Evolutionary conservation across 768 basidiomycete species (phyloP).

Genomic region (Lentinula lateritia): DNA sequence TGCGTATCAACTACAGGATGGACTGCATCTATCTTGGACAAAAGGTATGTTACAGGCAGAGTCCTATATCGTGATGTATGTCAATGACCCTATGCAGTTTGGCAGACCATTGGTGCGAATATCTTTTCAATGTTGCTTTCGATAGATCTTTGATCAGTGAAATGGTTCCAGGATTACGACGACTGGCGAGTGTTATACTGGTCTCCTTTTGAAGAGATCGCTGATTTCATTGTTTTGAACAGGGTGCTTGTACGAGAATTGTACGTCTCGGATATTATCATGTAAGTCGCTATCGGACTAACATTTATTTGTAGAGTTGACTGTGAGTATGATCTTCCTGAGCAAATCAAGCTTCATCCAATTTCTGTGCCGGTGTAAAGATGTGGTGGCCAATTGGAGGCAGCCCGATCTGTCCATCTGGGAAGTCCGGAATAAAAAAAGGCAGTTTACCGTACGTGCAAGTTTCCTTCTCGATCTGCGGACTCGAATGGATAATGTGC

Average conservation of each 20-base stretch:
- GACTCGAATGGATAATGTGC: not conserved
- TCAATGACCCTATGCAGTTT: conserved; percentile 33
- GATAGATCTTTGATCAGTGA: not conserved
- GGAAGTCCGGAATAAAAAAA: conserved; percentile 86
- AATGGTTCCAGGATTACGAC: conserved; percentile 42
- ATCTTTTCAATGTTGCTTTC: not conserved
- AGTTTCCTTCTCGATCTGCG: not conserved
- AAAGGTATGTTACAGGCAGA: conserved; percentile 52
- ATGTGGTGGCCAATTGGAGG: conserved; percentile 66
- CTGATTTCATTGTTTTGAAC: not conserved
- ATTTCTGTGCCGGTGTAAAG: conserved; percentile 26
- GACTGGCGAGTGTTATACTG: conserved; percentile 37
- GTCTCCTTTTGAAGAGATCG: not conserved
- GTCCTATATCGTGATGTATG: not conserved
- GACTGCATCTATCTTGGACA: conserved; percentile 96
- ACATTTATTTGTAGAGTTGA: conserved; percentile 49
- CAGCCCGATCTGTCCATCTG: conserved; percentile 87
- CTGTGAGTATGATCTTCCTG: conserved; percentile 37
- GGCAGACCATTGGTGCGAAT: conserved; percentile 62
- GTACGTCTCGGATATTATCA: conserved; percentile 36
- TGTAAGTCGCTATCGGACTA: not conserved
- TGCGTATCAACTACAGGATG: conserved; percentile 44
- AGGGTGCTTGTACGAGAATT: conserved; percentile 72
- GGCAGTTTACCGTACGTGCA: conserved; percentile 73
- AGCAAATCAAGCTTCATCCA: not conserved